phyloP scores from a whole-genome alignment of 768 basidiomycete species.

The Boletus speciosus region DNA sequence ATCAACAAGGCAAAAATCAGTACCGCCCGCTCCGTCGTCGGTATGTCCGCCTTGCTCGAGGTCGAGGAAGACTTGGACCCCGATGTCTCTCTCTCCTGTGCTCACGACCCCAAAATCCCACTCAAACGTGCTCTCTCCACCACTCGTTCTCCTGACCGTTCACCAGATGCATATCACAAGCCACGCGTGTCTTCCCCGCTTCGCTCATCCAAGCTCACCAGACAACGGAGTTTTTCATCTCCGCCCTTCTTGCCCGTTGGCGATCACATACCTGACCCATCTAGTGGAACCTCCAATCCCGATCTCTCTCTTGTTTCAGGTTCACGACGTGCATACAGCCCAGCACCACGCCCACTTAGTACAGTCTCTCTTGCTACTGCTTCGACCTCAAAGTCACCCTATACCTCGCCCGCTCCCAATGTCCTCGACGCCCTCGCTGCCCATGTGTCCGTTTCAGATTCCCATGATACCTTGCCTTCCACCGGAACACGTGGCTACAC shows the following conservation, averaged over 20 bases:
- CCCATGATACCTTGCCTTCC: conserved; percentile 31
- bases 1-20: conserved; percentile 31
- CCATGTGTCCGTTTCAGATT: conserved; percentile 26
- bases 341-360: conserved; percentile 16
- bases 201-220: conserved; percentile 20
- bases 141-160: conserved; percentile 10
- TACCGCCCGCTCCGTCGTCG: conserved; percentile 43
- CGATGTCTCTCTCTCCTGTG: conserved; percentile 9
- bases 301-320: conserved; percentile 6
- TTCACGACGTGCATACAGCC: conserved; percentile 6
- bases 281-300: neutral
- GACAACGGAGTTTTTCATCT: conserved; percentile 32
- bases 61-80: conserved; percentile 46
- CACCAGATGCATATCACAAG: conserved; percentile 10
- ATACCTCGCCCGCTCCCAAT: conserved; percentile 28
- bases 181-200: conserved; percentile 27
- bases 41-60: conserved; percentile 52
- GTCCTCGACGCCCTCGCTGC: conserved; percentile 33
- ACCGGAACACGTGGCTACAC: conserved; percentile 59
- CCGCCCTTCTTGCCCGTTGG: conserved; percentile 17
- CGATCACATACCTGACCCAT: conserved; percentile 5
- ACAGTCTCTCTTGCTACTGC: conserved; percentile 8
- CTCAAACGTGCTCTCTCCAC: conserved; percentile 18
- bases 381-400: conserved; percentile 32
- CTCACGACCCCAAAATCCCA: conserved; percentile 4